These are phyloP conservation scores for Blastobotrys arbuscula DNA, from an alignment of 1,139 yeast genomes.

Conservation along the genomic window DNA sequence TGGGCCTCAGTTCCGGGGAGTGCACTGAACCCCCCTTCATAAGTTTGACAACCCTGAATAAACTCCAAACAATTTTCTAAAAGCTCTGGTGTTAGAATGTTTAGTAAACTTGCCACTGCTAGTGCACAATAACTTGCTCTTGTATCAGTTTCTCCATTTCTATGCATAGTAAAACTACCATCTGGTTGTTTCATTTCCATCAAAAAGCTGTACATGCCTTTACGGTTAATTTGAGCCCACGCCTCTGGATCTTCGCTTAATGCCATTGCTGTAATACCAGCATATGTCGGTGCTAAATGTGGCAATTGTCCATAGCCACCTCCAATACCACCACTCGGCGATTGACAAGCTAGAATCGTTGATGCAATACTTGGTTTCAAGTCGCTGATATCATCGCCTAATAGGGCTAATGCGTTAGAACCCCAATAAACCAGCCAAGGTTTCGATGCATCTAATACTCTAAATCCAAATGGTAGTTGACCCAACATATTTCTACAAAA, in stretches of 20 bases:
- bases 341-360: slow-evolving; percentile 32
- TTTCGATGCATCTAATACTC: slow-evolving; percentile 73
- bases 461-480: slow-evolving; percentile 46
- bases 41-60: slow-evolving; percentile 73
- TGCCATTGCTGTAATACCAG: slow-evolving; percentile 62
- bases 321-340: slow-evolving; percentile 61
- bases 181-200: slow-evolving; percentile 54
- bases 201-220: slow-evolving; percentile 58
- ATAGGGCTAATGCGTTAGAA: slow-evolving; percentile 47
- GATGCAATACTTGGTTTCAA: slow-evolving; percentile 27
- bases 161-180: slow-evolving; percentile 73
- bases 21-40: slow-evolving; percentile 94
- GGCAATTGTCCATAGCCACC: slow-evolving; percentile 81
- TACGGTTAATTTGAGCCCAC: slow-evolving; percentile 44
- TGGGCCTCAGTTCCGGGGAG: slow-evolving; percentile 84
- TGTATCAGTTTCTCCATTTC: slow-evolving; percentile 79
- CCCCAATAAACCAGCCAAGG: slow-evolving; percentile 92
- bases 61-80: slow-evolving; percentile 50
- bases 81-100: slow-evolving; percentile 60
- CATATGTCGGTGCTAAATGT: slow-evolving; percentile 83
- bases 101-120: slow-evolving; percentile 62
- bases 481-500: slow-evolving; percentile 41
- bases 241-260: slow-evolving; percentile 44
- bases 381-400: slow-evolving; percentile 32
- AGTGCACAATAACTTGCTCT: slow-evolving; percentile 84